A percentile compares a stretch with the other conserved stretches of the same genome.
Conservation (phyloP, 441 rosid genomes). For the Corymbia calophylla region DNA sequence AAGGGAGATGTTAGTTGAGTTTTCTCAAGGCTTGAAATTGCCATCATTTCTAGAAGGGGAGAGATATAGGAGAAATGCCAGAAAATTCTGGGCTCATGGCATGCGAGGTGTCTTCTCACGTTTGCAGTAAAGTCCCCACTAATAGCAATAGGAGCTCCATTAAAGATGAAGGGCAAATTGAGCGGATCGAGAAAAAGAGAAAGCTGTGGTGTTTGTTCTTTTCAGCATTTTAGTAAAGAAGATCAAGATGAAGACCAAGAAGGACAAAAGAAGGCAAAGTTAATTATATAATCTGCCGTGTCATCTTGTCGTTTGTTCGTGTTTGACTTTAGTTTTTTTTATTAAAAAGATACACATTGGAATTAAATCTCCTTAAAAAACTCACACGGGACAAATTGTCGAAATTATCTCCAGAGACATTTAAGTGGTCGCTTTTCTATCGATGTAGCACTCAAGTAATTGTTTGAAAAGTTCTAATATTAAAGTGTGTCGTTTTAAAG, state of each 20-base stretch:
- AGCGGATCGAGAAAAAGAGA: neutral
- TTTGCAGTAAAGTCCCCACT: neutral
- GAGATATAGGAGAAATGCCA: neutral
- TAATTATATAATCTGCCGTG: neutral
- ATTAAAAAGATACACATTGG: neutral
- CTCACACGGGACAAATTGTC: fast-evolving
- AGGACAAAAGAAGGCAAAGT: neutral
- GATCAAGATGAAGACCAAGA: neutral
- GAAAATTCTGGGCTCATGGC: neutral
- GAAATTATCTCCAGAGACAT: fast-evolving
- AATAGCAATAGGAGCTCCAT: neutral
- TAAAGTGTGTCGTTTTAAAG: no score
- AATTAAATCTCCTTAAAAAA: neutral
- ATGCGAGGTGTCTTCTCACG: neutral
- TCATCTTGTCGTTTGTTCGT: neutral
- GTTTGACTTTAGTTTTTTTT: neutral
- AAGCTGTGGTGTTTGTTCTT: neutral
- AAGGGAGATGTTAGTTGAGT: neutral
- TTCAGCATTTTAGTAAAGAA: no score
- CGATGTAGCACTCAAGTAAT: neutral
- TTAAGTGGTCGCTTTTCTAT: neutral
- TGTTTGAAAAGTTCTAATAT: no score
- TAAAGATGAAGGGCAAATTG: neutral
- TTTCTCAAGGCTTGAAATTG: neutral
- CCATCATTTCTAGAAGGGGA: neutral